Evolutionary conservation across 73 alveolate genomes (phyloP).

Genomic region (Breviolum minutum): DNA sequence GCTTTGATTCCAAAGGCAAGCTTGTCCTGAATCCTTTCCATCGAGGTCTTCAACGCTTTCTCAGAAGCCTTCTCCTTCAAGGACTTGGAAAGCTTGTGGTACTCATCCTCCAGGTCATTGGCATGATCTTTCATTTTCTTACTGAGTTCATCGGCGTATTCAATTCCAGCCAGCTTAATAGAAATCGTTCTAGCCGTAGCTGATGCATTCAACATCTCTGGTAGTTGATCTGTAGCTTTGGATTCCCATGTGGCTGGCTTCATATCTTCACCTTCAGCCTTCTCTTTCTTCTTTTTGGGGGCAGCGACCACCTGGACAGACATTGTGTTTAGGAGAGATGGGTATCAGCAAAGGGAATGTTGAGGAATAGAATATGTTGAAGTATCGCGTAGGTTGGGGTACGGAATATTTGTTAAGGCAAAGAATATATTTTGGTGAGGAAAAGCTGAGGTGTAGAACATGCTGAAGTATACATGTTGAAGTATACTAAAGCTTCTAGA

Average conservation of each 20-base stretch:
- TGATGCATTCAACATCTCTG: background rate
- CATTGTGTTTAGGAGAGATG: background rate
- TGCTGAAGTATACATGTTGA: background rate
- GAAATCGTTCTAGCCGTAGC: background rate
- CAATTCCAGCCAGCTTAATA: background rate
- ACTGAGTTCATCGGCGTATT: background rate
- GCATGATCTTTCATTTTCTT: background rate
- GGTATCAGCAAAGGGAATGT: no score
- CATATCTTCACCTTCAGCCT: background rate
- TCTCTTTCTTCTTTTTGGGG: background rate
- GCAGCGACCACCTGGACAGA: conserved; percentile 18
- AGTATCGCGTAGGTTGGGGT: background rate
- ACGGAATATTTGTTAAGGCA: background rate
- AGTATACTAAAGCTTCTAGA: no score
- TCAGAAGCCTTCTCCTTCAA: background rate
- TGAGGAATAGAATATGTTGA: no score
- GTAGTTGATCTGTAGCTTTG: background rate
- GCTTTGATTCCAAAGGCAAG: background rate
- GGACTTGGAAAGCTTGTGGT: background rate
- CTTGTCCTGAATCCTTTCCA: background rate
- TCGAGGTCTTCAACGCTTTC: background rate
- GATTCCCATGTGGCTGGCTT: background rate
- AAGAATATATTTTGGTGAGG: background rate
- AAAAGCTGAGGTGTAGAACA: background rate
- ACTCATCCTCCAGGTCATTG: background rate